A percentile compares a stretch with the other conserved stretches of the same genome.
Evolutionary conservation across 2,329 filamentous ascomycete genomes (phyloP).

Genomic region (Xylaria arbuscula): DNA sequence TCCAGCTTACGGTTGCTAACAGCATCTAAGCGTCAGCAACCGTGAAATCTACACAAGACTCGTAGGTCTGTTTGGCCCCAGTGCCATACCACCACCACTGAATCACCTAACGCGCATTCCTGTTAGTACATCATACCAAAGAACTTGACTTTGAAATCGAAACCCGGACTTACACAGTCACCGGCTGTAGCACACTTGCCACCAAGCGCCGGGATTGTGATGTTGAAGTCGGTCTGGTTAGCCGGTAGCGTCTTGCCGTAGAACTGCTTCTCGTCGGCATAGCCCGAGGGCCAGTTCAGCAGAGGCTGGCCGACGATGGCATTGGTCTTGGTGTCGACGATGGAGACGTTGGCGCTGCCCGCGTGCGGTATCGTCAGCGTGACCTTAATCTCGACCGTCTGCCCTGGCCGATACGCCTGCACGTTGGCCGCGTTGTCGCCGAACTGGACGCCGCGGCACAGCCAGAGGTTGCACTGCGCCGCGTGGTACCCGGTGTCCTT

Average conservation of each 20-base stretch:
- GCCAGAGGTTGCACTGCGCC: slow-evolving; percentile 51
- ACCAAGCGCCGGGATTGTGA: slow-evolving; percentile 46
- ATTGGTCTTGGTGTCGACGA: slow-evolving; percentile 59
- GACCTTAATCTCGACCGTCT: slow-evolving; percentile 56
- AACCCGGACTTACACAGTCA: slow-evolving; percentile 45
- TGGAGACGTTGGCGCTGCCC: slow-evolving; percentile 60
- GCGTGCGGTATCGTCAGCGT: slow-evolving; percentile 60
- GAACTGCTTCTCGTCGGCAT: slow-evolving; percentile 48
- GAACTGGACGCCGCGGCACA: slow-evolving; percentile 56
- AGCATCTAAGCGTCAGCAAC: slow-evolving; percentile 37
- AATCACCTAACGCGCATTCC: slow-evolving; percentile 41
- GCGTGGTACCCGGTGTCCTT: slow-evolving; percentile 43
- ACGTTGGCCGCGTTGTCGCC: slow-evolving; percentile 54
- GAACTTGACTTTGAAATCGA: background rate
- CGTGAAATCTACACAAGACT: slow-evolving; percentile 48
- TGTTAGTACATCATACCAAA: slow-evolving; percentile 15
- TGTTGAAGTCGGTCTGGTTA: slow-evolving; percentile 48
- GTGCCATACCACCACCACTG: slow-evolving; percentile 51
- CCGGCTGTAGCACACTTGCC: slow-evolving; percentile 44
- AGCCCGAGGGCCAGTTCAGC: slow-evolving; percentile 44
- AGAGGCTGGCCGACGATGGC: slow-evolving; percentile 52
- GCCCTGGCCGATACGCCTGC: slow-evolving; percentile 54
- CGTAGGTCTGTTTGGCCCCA: slow-evolving; percentile 48
- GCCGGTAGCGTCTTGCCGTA: slow-evolving; percentile 44
- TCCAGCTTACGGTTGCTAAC: background rate